Percentiles rank a stretch among this genome's conserved stretches.
phyloP scores from a whole-genome alignment of 495 filamentous ascomycete genomes.

The Aspergillus hancockii region DNA sequence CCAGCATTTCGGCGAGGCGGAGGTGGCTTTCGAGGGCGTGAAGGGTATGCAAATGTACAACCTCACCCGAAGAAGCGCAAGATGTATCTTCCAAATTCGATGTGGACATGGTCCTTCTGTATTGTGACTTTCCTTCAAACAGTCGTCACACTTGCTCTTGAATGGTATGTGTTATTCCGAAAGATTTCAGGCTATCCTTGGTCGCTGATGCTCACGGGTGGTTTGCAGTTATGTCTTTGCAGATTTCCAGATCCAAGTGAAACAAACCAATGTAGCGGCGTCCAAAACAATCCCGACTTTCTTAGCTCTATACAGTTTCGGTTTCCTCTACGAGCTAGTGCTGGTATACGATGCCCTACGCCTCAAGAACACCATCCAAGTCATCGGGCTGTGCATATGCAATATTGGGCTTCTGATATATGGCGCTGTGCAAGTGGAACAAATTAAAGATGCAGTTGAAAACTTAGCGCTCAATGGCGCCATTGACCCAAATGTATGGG shows the following conservation, averaged over 20 bases:
- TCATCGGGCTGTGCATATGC: conserved; percentile 92
- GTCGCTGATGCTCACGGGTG: conserved; percentile 17
- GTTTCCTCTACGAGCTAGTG: conserved; percentile 86
- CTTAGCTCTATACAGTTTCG: conserved; percentile 95
- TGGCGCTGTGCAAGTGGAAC: conserved; percentile 85
- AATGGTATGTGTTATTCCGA: conserved; percentile 65
- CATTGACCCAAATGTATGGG: conserved; percentile 60
- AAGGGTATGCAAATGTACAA: conserved; percentile 51
- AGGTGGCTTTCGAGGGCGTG: conserved; percentile 56
- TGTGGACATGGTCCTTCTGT: conserved; percentile 89
- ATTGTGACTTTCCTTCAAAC: conserved; percentile 73
- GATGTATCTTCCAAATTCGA: conserved; percentile 73
- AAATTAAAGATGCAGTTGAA: conserved; percentile 72
- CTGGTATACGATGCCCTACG: conserved; percentile 91
- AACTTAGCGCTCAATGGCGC: conserved; percentile 36
- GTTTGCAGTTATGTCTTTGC: conserved; percentile 46
- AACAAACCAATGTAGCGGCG: conserved; percentile 36
- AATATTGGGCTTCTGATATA: conserved; percentile 91
- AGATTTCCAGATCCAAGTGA: conserved; percentile 70
- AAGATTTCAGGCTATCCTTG: neutral
- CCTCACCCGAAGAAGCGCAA: conserved; percentile 28
- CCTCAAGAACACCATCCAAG: conserved; percentile 96
- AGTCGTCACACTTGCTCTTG: conserved; percentile 73
- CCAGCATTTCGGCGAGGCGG: conserved; percentile 46
- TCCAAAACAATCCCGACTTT: conserved; percentile 81